These are phyloP conservation scores for Alternaria brassicicola DNA, from an alignment of 2,329 filamentous ascomycete genomes.

Conservation along the genomic window DNA sequence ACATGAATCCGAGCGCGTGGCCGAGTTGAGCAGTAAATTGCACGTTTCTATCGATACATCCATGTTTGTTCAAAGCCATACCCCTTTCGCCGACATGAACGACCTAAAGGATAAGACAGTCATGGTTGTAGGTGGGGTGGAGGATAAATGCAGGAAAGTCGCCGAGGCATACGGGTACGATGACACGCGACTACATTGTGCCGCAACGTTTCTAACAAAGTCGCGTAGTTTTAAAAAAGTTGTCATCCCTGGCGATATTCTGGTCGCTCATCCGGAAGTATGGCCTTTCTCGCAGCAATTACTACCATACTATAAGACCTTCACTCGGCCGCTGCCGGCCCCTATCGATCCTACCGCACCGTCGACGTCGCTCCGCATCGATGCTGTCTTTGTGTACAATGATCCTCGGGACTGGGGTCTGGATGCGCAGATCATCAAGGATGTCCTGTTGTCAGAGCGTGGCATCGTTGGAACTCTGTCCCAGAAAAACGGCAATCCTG, in stretches of 20 bases:
- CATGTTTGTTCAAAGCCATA: constrained; percentile 89
- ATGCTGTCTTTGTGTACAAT: constrained; percentile 92
- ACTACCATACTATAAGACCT: constrained; percentile 64
- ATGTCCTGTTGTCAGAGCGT: constrained; percentile 77
- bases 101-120: constrained; percentile 62
- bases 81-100: constrained; percentile 75
- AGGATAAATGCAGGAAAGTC: constrained; percentile 69
- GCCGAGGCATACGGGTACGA: constrained; percentile 63
- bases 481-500: constrained; percentile 67
- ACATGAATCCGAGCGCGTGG: constrained; percentile 74
- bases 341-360: constrained; percentile 56
- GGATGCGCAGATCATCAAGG: constrained; percentile 82
- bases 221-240: constrained; percentile 64
- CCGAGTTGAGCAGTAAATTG: constrained; percentile 71
- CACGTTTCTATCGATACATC: constrained; percentile 67
- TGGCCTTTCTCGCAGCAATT: constrained; percentile 82
- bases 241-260: constrained; percentile 83
- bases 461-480: constrained; percentile 85
- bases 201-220: background rate
- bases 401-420: constrained; percentile 96
- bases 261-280: constrained; percentile 72
- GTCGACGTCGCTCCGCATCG: constrained; percentile 71
- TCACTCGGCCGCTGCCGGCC: constrained; percentile 63
- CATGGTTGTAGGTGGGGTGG: constrained; percentile 56
- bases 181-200: background rate